A percentile compares a stretch with the other conserved stretches of the same genome.
These are phyloP conservation scores for Pestalotiopsis sp. DNA, from an alignment of 2,329 filamentous ascomycete species.

Conservation along the genomic window DNA sequence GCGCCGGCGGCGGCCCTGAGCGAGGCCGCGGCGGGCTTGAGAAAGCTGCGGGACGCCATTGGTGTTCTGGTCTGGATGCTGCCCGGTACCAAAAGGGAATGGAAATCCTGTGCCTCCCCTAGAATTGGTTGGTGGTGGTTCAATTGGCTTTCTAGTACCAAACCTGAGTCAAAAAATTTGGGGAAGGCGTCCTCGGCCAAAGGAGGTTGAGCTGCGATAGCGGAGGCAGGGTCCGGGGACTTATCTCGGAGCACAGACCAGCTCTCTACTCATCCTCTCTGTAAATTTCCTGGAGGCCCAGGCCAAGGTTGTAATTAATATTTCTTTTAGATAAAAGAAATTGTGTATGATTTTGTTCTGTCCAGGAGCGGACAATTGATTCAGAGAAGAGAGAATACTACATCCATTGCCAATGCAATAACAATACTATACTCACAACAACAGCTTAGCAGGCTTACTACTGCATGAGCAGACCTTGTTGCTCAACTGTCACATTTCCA, in stretches of 20 bases:
- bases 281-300: neutral
- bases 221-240: constrained; percentile 1
- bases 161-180: constrained; percentile 20
- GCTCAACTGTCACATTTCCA: no score
- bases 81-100: constrained; percentile 13
- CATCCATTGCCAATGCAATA: no score
- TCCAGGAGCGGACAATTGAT: no score
- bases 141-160: constrained; percentile 24
- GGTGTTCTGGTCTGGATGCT: constrained; percentile 20
- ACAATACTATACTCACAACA: no score
- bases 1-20: constrained; percentile 23
- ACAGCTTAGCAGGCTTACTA: no score
- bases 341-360: no score
- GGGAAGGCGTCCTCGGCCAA: neutral
- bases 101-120: constrained; percentile 23
- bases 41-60: constrained; percentile 32
- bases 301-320: neutral
- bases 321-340: neutral
- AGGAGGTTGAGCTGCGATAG: constrained; percentile 9
- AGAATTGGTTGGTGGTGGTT: constrained; percentile 13
- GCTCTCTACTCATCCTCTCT: neutral
- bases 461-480: no score
- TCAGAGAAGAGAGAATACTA: no score
- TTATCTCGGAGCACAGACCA: neutral
- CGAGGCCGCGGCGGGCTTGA: constrained; percentile 22